These are phyloP conservation scores for Macrolepiota albuminosa DNA, from an alignment of 768 basidiomycete genomes.

Conservation along the genomic window DNA sequence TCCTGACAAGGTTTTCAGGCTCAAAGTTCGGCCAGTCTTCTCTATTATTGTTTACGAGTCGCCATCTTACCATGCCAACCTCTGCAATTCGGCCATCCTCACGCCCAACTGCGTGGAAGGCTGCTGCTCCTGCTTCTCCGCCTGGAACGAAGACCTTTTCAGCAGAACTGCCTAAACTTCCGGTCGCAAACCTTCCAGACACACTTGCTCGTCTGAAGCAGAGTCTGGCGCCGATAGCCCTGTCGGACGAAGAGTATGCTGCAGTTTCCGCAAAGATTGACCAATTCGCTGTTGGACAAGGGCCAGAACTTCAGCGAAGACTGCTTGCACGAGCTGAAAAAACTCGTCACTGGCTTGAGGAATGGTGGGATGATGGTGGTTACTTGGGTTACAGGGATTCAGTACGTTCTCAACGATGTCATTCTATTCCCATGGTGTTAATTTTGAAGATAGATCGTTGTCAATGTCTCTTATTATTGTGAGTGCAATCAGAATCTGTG, in stretches of 20 bases:
- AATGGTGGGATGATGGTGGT: slow-evolving; percentile 89
- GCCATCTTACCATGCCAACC: slow-evolving; percentile 14
- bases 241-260: slow-evolving; percentile 52
- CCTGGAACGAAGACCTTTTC: slow-evolving; percentile 57
- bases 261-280: slow-evolving; percentile 60
- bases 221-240: slow-evolving; percentile 70
- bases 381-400: slow-evolving; percentile 88
- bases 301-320: slow-evolving; percentile 56
- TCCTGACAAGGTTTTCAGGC: background rate
- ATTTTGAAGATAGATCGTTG: slow-evolving; percentile 48
- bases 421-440: background rate
- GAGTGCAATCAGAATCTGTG: slow-evolving; percentile 15
- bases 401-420: slow-evolving; percentile 32
- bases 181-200: slow-evolving; percentile 62
- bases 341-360: slow-evolving; percentile 78
- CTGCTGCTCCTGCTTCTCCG: slow-evolving; percentile 54
- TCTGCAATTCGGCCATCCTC: slow-evolving; percentile 17
- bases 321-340: slow-evolving; percentile 51
- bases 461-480: slow-evolving; percentile 97
- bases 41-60: background rate
- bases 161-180: slow-evolving; percentile 61
- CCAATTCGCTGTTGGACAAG: slow-evolving; percentile 47
- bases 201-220: slow-evolving; percentile 69
- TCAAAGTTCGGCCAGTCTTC: slow-evolving; percentile 4
- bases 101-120: slow-evolving; percentile 66